Base-by-base conservation (phyloP, 371 early-diverging fungal species). In the Syncephalastrum racemosum region DNA sequence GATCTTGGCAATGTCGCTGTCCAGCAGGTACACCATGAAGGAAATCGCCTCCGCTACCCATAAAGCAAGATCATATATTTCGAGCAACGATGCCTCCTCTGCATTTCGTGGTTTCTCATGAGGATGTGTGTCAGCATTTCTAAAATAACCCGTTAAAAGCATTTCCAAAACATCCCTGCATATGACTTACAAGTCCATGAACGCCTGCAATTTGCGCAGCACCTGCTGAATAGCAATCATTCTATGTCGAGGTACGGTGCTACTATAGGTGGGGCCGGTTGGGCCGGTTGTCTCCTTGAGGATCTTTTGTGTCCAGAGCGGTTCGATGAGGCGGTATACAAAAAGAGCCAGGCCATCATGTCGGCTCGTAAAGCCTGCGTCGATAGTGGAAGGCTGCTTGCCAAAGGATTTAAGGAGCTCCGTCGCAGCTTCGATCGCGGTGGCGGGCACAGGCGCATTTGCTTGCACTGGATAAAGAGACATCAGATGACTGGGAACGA, bases 261-360 rank as follows among this genome's bases (percentile, higher is more conserved):
- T 54, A n/a, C 43, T 46, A 22, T 62, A 59, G 4, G 44, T 27
- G 10, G 22, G 36, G 14, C 10, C 36, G 19, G 23, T 20, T 43
- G 20, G 15, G 19, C 39, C 4, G 6, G 16, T 4, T 22, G 8
- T 16, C 20, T 24, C 45, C 53, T 53, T 54, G 54, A 79, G 63
- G 20, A 88, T 67, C n/a, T 68, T 62, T 36, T 69, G 71, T 36
- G 73, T 71, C 94, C 96, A 94, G 15, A 93, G 58, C 1, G 91
- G 85, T 24, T 75, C 64, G 60, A 93, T 64, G 4, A 85, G 52
- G 14, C 94, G 89, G 14, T 85, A 77, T 50, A 94, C 53, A 58
- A 88, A 92, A 10, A 91, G 64, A 10, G 83, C 87, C 43, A 93
- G 72, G n/a, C 90, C 94, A 57, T 92, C 82, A 61, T 91, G 90